A percentile compares a stretch with the other conserved stretches of the same genome.
These are phyloP conservation scores for Fusarium sp. DNA, from an alignment of 2,329 filamentous ascomycete species.

Conservation along the genomic window DNA sequence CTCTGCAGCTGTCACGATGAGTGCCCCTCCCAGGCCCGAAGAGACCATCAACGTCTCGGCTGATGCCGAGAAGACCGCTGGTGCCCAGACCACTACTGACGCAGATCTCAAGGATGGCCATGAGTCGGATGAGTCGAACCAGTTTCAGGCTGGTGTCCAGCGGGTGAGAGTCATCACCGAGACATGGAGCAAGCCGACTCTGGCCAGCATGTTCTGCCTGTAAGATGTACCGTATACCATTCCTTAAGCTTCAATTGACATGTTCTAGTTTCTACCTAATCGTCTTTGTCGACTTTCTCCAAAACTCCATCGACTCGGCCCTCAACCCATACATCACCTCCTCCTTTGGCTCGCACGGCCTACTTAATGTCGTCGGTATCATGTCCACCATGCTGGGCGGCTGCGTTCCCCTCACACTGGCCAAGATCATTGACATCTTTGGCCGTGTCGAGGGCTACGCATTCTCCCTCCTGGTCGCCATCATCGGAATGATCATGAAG, in stretches of 20 bases:
- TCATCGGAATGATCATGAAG: slow-evolving; percentile 6
- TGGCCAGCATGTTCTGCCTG: slow-evolving; percentile 57
- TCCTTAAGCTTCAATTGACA: too few species aligned
- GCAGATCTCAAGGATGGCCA: not conserved
- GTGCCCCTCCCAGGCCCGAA: too few species aligned
- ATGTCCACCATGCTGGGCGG: slow-evolving; percentile 52
- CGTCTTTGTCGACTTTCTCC: slow-evolving; percentile 56
- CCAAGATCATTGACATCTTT: slow-evolving; percentile 28
- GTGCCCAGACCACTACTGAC: not conserved
- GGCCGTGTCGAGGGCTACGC: slow-evolving; percentile 23
- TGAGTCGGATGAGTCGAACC: slow-evolving; percentile 16
- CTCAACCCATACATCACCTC: slow-evolving; percentile 78
- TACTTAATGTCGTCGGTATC: slow-evolving; percentile 77
- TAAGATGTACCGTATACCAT: slow-evolving; percentile 43
- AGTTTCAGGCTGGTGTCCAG: slow-evolving; percentile 55
- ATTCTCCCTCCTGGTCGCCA: slow-evolving; percentile 7
- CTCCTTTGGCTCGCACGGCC: slow-evolving; percentile 74
- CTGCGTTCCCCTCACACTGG: slow-evolving; percentile 9
- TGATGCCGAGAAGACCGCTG: slow-evolving; percentile 8
- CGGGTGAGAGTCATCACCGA: slow-evolving; percentile 57
- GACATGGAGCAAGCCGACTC: slow-evolving; percentile 54
- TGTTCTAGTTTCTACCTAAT: slow-evolving; percentile 57
- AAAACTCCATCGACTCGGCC: slow-evolving; percentile 59
- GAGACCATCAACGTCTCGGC: too few species aligned
- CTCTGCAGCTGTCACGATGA: too few species aligned